These are phyloP conservation scores for Cercospora janseana DNA, from an alignment of 2,329 filamentous ascomycete genomes.

Conservation along the genomic window DNA sequence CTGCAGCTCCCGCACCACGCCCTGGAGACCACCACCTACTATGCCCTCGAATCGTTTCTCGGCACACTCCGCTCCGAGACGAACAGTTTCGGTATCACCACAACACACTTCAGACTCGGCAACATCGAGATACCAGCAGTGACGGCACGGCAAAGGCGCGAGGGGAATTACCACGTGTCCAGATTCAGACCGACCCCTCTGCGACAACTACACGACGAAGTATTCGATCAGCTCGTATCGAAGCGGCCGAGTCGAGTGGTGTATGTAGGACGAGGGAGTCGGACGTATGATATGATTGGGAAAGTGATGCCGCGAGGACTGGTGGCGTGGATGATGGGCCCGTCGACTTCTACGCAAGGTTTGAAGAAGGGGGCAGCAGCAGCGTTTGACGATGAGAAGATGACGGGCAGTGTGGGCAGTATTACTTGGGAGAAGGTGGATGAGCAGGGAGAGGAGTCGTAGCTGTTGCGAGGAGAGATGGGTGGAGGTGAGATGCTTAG, in stretches of 20 bases:
- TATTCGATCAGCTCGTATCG: slow-evolving; percentile 83
- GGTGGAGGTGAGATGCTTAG: too few species aligned
- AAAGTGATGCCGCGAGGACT: slow-evolving; percentile 72
- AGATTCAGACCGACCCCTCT: slow-evolving; percentile 58
- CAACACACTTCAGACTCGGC: slow-evolving; percentile 86
- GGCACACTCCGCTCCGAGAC: slow-evolving; percentile 78
- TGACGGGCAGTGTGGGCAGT: slow-evolving; percentile 44
- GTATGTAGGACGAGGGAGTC: slow-evolving; percentile 79
- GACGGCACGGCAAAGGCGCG: slow-evolving; percentile 41
- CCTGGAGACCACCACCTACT: slow-evolving; percentile 80
- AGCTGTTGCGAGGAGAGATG: too few species aligned
- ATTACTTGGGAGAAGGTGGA: slow-evolving; percentile 50
- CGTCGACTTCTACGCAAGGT: slow-evolving; percentile 54
- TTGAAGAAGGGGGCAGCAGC: slow-evolving; percentile 12
- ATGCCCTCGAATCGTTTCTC: slow-evolving; percentile 82
- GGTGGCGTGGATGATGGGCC: slow-evolving; percentile 90
- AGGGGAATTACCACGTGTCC: slow-evolving; percentile 37
- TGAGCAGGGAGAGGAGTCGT: slow-evolving; percentile 23
- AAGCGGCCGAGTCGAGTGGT: slow-evolving; percentile 60
- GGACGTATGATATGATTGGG: slow-evolving; percentile 82
- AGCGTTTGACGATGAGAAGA: slow-evolving; percentile 28
- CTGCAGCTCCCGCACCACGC: slow-evolving; percentile 78
- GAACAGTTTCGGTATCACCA: slow-evolving; percentile 68
- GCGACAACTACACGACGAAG: slow-evolving; percentile 75
- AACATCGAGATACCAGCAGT: slow-evolving; percentile 80